Evolutionary conservation across 2,329 filamentous ascomycete genomes (phyloP).

Genomic region (Talaromyces sp.): DNA sequence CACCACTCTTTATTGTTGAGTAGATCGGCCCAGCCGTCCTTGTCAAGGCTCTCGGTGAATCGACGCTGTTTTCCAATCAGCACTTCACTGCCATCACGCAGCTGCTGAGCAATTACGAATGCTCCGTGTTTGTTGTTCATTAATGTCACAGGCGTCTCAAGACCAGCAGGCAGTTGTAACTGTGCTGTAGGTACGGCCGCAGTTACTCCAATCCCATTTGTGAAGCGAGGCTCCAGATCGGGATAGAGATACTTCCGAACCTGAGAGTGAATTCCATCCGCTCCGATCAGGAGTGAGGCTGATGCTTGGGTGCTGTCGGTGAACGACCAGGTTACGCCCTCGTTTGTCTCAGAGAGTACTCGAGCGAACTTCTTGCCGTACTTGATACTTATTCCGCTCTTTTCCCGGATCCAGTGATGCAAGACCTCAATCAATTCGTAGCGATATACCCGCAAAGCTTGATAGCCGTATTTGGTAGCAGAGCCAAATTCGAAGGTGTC

Average conservation of each 20-base stretch:
- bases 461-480: slow-evolving; percentile 4
- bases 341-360: slow-evolving; percentile 43
- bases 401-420: slow-evolving; percentile 4
- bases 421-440: slow-evolving; percentile 11
- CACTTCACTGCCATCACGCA: slow-evolving; percentile 33
- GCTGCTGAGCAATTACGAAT: slow-evolving; percentile 42
- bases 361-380: slow-evolving; percentile 48
- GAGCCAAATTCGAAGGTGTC: slow-evolving; percentile 19
- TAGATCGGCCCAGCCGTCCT: slow-evolving; percentile 32
- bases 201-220: slow-evolving; percentile 39
- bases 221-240: slow-evolving; percentile 51
- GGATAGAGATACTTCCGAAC: slow-evolving; percentile 55
- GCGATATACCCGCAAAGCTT: slow-evolving; percentile 16
- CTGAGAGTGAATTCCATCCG: slow-evolving; percentile 60
- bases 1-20: slow-evolving; percentile 15
- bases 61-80: slow-evolving; percentile 37
- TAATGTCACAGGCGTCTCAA: slow-evolving; percentile 35
- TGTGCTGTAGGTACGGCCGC: slow-evolving; percentile 19
- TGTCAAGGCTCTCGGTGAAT: slow-evolving; percentile 10
- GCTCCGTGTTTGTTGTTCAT: slow-evolving; percentile 35
- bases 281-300: slow-evolving; percentile 53
- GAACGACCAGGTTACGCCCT: slow-evolving; percentile 49
- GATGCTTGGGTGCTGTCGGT: slow-evolving; percentile 43
- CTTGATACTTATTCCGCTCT: slow-evolving; percentile 39
- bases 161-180: slow-evolving; percentile 16